These are phyloP conservation scores for Cercospora nicotianae DNA, from an alignment of 2,329 filamentous ascomycete species.

Conservation along the genomic window DNA sequence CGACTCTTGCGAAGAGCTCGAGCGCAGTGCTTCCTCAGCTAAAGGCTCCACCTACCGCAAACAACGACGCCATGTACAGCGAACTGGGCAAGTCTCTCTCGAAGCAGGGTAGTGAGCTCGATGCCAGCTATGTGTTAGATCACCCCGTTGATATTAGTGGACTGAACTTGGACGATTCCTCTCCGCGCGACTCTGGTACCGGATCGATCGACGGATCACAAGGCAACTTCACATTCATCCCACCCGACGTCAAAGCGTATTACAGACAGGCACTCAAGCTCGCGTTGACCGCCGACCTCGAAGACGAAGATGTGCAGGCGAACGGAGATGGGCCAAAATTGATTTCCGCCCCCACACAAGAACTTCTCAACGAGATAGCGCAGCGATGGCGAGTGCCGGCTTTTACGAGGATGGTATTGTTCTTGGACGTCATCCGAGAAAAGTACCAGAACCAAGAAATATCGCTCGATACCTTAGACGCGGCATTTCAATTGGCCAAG, in stretches of 20 bases:
- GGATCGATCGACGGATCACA: slow-evolving; percentile 37
- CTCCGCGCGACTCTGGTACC: slow-evolving; percentile 41
- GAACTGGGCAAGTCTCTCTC: slow-evolving; percentile 51
- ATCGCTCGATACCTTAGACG: slow-evolving; percentile 76
- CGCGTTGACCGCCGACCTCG: slow-evolving; percentile 64
- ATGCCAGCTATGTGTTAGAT: slow-evolving; percentile 61
- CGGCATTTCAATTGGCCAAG: slow-evolving; percentile 80
- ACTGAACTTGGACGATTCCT: slow-evolving; percentile 59
- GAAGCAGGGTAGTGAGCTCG: slow-evolving; percentile 42
- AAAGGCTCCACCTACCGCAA: slow-evolving; percentile 28
- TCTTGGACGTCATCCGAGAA: slow-evolving; percentile 80
- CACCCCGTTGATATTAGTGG: slow-evolving; percentile 67
- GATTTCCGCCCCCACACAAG: slow-evolving; percentile 73
- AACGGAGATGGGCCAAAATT: slow-evolving; percentile 54
- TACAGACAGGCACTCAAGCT: slow-evolving; percentile 81
- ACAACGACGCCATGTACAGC: slow-evolving; percentile 36
- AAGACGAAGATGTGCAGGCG: slow-evolving; percentile 55
- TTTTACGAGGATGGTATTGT: slow-evolving; percentile 74
- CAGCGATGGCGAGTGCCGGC: slow-evolving; percentile 86
- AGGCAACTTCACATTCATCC: slow-evolving; percentile 78
- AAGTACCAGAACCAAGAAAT: slow-evolving; percentile 86
- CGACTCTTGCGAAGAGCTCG: slow-evolving; percentile 76
- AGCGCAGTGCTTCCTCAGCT: slow-evolving; percentile 43
- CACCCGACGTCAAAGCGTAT: slow-evolving; percentile 75
- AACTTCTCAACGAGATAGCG: slow-evolving; percentile 81